Percentiles rank a stretch among this genome's conserved stretches.
Evolutionary conservation across 768 basidiomycete genomes (phyloP).

Genomic region (Leccinum variicolor): DNA sequence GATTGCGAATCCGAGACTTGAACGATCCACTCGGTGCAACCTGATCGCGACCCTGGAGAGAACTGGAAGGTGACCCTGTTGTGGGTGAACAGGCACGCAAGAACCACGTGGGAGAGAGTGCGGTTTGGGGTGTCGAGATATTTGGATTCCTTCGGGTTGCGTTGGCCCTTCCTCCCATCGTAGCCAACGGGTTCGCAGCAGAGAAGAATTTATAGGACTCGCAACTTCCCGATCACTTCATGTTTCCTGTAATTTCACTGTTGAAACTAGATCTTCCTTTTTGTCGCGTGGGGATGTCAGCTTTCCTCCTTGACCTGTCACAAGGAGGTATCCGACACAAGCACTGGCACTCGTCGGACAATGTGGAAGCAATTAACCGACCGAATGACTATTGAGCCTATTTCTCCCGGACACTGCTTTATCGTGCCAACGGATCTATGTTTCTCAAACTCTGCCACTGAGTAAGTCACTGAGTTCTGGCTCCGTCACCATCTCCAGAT

Average conservation of each 20-base stretch:
- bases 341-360: constrained; percentile 1
- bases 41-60: constrained; percentile 11
- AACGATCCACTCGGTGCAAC: constrained; percentile 10
- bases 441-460: constrained; percentile 26
- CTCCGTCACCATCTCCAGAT: constrained; percentile 30
- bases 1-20: constrained; percentile 11
- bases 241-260: constrained; percentile 6
- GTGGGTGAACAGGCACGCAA: constrained; percentile 21
- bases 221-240: constrained; percentile 21
- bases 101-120: constrained; percentile 24
- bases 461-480: constrained; percentile 8
- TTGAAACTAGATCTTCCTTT: constrained; percentile 12
- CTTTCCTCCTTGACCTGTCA: constrained; percentile 2
- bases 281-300: constrained; percentile 11
- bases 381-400: constrained; percentile 10
- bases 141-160: constrained; percentile 11
- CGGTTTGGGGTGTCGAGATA: constrained; percentile 17
- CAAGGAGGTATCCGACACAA: background rate
- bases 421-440: constrained; percentile 29
- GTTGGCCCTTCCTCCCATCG: constrained; percentile 13
- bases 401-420: constrained; percentile 22
- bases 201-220: constrained; percentile 12
- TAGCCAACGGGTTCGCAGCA: constrained; percentile 8
- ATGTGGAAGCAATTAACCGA: constrained; percentile 7
- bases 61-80: constrained; percentile 8